Evolutionary conservation across 306 rosid species (phyloP).

Genomic region (Cucurbita ficifolia): DNA sequence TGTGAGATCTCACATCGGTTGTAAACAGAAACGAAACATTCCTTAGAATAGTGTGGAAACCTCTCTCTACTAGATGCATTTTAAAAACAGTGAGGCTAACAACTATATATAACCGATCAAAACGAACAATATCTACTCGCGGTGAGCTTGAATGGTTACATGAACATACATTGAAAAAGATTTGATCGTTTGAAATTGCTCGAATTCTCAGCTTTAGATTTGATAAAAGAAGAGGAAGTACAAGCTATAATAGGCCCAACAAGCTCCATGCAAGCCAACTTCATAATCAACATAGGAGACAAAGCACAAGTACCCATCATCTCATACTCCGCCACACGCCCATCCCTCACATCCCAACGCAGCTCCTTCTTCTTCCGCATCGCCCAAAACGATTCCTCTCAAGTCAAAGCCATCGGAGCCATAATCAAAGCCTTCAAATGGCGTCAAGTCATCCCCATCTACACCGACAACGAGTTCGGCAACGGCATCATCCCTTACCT

Average conservation of each 20-base stretch:
- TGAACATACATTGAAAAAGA: no score
- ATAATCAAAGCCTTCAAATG: constrained; percentile 20
- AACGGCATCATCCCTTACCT: constrained; percentile 14
- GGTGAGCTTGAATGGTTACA: no score
- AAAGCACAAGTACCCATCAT: constrained; percentile 25
- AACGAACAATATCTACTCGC: no score
- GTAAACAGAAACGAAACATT: no score
- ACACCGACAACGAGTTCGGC: constrained; percentile 5
- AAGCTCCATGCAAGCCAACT: constrained; percentile 14
- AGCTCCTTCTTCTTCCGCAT: constrained; percentile 19
- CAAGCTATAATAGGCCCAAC: constrained; percentile 29
- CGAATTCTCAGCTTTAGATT: constrained; percentile 12
- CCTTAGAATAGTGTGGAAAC: no score
- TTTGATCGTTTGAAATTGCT: no score
- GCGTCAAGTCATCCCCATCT: constrained; percentile 23
- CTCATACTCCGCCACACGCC: constrained; percentile 22
- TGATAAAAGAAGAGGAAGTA: constrained; percentile 9
- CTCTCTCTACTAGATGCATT: no score
- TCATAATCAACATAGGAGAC: constrained; percentile 16
- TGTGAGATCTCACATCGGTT: no score
- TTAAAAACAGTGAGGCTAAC: no score
- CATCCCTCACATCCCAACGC: constrained; percentile 9
- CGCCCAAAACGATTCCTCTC: constrained; percentile 12
- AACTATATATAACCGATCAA: no score
- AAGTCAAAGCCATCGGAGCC: constrained; percentile 15